Evolutionary conservation across 2,329 filamentous ascomycete species (phyloP), one percentile per base, ranked within the genome.

Genomic region (Rachicladosporium sp.): DNA sequence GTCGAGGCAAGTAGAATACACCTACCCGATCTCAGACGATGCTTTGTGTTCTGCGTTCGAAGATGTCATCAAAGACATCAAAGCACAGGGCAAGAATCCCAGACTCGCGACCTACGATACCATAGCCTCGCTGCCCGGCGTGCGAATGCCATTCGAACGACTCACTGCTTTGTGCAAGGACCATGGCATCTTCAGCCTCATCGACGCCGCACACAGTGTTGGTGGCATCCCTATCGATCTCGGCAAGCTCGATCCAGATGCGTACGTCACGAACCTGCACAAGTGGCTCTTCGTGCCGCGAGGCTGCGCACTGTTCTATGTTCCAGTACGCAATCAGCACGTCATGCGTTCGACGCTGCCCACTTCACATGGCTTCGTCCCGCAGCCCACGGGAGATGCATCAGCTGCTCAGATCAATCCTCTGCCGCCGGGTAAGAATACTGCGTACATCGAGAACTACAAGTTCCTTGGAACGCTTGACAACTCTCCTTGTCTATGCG

Each of bases 241-340:
- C 10, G 47, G 56, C 0, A 58, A 62, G 3, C 63, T 87, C 2
- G 74, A 87, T 46, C 79, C 86, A 0, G 88, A 95, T 59, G 95
- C 93, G 63, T 84, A 93, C 54, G 73, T 89, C 10, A 80, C 72
- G 40, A 95, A 95, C 58, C 84, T 78, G 50, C 84, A 93, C 66
- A 93, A 93, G 58, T 96, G 89, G 89, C 75, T 95, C 6, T 79
- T 76, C 53, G 74, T 76, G 1, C 89, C 88, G 1, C 77, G 88
- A 27, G 81, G 80, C 10, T 87, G 82, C 55, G 86, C 86, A 2
- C 66, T 91, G 3, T 74, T 95, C 47, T 82, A 93, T 60, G 82
- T 91, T 1, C 82, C 87, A 0, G 43, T 68, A 11, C 71, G 80
- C 13, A 87, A 93, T 58, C 89, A 95, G 58, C 64, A 68, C 36